These are phyloP conservation scores for Neospermospora avenae DNA, from an alignment of 2,329 filamentous ascomycete species.

Conservation along the genomic window DNA sequence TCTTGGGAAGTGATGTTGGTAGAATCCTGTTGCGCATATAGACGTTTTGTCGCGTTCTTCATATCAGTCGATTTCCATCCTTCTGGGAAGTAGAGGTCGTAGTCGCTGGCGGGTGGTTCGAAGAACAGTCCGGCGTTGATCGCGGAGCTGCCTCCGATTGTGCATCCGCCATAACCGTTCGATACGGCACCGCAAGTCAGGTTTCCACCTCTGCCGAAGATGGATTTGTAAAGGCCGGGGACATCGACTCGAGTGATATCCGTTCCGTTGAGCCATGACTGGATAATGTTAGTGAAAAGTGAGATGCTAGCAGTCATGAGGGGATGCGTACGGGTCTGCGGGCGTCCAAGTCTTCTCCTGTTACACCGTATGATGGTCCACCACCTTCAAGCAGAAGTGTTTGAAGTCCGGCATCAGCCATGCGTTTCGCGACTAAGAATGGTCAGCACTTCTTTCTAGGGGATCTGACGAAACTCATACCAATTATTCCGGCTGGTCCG, in stretches of 20 bases:
- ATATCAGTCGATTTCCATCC: slow-evolving; percentile 52
- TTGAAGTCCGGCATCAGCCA: slow-evolving; percentile 50
- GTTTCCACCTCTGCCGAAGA: slow-evolving; percentile 42
- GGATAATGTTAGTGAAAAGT: not conserved
- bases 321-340: slow-evolving; percentile 34
- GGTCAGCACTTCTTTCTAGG: not conserved
- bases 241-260: slow-evolving; percentile 50
- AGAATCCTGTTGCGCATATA: slow-evolving; percentile 43
- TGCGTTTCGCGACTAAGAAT: slow-evolving; percentile 11
- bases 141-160: slow-evolving; percentile 49
- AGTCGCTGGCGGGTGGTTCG: slow-evolving; percentile 50
- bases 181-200: slow-evolving; percentile 43
- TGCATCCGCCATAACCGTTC: slow-evolving; percentile 47
- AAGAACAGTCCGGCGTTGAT: slow-evolving; percentile 54
- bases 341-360: slow-evolving; percentile 42
- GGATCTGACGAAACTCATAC: slow-evolving; percentile 6
- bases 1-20: slow-evolving; percentile 45
- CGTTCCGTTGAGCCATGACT: slow-evolving; percentile 45
- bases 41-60: slow-evolving; percentile 42
- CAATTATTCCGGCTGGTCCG: slow-evolving; percentile 50
- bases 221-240: slow-evolving; percentile 48
- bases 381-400: slow-evolving; percentile 52
- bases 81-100: slow-evolving; percentile 46
- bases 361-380: slow-evolving; percentile 47
- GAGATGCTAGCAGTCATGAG: not conserved